A percentile compares a stretch with the other conserved stretches of the same genome.
phyloP scores from a whole-genome alignment of 2,329 filamentous ascomycete genomes.

The Fusarium sp. region DNA sequence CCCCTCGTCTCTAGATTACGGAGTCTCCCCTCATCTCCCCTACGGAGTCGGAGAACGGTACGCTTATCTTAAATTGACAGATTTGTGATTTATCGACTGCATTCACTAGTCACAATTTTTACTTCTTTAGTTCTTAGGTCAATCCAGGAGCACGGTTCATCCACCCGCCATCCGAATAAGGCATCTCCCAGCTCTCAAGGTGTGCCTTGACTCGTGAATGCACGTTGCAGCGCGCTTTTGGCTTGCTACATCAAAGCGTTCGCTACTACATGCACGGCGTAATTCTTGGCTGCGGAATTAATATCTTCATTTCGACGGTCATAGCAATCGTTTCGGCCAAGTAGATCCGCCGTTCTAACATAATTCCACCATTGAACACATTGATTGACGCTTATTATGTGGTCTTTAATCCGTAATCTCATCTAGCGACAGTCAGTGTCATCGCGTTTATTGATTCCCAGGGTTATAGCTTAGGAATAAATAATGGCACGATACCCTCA shows the following conservation, averaged over 20 bases:
- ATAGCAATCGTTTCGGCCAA: not conserved
- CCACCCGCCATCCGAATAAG: constrained; percentile 12
- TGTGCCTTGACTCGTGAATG: constrained; percentile 2
- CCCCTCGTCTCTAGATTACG: no score
- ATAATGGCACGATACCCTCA: not conserved
- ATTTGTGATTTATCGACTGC: not conserved
- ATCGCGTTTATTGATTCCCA: not conserved
- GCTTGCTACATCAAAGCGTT: constrained; percentile 10
- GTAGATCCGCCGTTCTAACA: not conserved
- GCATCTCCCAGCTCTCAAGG: not conserved
- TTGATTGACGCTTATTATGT: no score
- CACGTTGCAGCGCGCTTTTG: not conserved
- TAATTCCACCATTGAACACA: no score
- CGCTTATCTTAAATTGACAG: constrained; percentile 4
- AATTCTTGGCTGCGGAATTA: not conserved
- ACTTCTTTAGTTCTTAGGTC: not conserved
- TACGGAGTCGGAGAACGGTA: not conserved
- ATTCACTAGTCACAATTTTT: not conserved
- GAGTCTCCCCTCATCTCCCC: no score
- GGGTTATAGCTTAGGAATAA: not conserved
- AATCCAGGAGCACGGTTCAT: constrained; percentile 1
- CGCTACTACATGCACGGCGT: constrained; percentile 12
- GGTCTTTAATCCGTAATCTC: not conserved
- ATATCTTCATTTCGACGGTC: not conserved
- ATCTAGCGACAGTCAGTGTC: not conserved